A percentile compares a stretch with the other conserved stretches of the same genome.
These are phyloP conservation scores for Syzygium aqueum DNA, from an alignment of 345 rosid genomes.

Conservation along the genomic window DNA sequence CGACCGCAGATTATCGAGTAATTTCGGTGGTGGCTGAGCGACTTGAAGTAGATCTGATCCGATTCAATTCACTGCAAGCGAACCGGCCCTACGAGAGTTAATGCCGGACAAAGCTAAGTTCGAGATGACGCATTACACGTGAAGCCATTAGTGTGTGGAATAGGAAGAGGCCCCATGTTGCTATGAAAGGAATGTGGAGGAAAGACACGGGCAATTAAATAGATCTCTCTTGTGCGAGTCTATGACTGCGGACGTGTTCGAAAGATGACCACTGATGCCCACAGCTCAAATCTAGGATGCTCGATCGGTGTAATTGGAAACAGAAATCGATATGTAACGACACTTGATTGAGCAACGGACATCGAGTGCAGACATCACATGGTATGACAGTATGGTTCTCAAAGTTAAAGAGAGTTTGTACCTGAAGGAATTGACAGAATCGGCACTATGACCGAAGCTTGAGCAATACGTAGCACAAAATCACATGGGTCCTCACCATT, in stretches of 20 bases:
- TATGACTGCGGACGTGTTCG: neutral
- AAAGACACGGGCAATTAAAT: neutral
- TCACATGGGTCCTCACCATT: neutral
- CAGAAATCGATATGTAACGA: neutral
- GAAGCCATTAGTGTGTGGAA: neutral
- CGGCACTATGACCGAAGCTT: neutral
- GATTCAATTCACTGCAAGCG: neutral
- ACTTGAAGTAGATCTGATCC: neutral
- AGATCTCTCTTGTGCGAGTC: neutral
- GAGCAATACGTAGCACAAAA: neutral
- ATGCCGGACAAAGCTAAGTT: neutral
- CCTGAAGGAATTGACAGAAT: neutral
- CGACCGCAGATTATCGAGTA: neutral
- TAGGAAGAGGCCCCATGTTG: neutral
- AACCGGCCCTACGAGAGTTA: neutral
- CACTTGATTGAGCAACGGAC: neutral
- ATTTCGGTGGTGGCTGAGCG: neutral
- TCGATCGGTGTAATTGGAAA: neutral
- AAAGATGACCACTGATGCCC: neutral
- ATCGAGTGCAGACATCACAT: neutral
- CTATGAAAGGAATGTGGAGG: neutral
- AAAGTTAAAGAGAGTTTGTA: neutral
- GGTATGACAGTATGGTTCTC: neutral
- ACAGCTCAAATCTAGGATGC: neutral
- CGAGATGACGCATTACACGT: neutral